phyloP scores from a whole-genome alignment of 192 early-diverging fungal genomes.

The Phycomyces blakesleeanus region DNA sequence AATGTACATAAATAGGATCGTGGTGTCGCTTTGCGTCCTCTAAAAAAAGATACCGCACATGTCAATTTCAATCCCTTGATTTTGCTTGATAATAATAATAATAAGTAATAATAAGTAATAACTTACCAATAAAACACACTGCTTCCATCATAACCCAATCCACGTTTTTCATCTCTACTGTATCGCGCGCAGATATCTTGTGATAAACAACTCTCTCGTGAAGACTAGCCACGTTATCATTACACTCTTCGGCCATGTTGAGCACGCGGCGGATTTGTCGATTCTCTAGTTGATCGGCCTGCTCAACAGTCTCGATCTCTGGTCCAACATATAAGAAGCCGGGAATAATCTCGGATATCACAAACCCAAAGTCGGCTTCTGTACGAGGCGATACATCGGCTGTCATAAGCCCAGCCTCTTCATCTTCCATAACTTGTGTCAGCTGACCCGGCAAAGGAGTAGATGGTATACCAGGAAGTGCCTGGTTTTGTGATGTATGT shows the following conservation, averaged over 20 bases:
- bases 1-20: constrained; percentile 67
- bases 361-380: constrained; percentile 29
- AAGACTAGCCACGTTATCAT: constrained; percentile 41
- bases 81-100: constrained; percentile 11
- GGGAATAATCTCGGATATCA: constrained; percentile 53
- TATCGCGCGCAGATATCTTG: constrained; percentile 56
- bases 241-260: constrained; percentile 73
- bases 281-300: constrained; percentile 43
- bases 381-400: constrained; percentile 21
- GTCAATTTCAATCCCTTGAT: background rate
- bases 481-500: background rate
- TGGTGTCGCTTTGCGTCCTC: constrained; percentile 36
- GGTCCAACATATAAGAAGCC: constrained; percentile 62
- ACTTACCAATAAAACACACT: constrained; percentile 64
- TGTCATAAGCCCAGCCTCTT: background rate
- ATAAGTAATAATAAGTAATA: background rate
- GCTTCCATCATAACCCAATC: constrained; percentile 58
- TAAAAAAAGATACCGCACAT: constrained; percentile 3
- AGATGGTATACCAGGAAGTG: background rate
- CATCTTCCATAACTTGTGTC: constrained; percentile 12
- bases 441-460: background rate
- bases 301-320: constrained; percentile 57
- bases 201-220: constrained; percentile 30
- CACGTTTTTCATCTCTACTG: constrained; percentile 63
- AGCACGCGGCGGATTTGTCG: constrained; percentile 62